Evolutionary conservation across 345 rosid genomes (phyloP).

Genomic region (Eucalyptus sideroxylon): DNA sequence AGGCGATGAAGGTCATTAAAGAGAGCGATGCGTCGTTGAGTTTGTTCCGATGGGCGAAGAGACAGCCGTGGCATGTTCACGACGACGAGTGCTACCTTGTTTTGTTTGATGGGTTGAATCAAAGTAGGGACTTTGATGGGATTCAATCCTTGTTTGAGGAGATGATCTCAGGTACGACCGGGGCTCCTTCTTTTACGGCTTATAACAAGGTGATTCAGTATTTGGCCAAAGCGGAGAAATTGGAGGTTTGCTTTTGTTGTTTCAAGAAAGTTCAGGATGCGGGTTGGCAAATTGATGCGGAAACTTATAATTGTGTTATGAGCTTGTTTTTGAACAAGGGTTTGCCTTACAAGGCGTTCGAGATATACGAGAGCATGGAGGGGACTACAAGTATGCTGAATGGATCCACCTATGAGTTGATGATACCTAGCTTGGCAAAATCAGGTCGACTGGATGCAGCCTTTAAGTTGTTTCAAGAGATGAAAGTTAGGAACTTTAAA

Average conservation of each 20-base stretch:
- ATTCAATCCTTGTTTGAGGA: constrained; percentile 70
- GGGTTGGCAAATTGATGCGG: constrained; percentile 46
- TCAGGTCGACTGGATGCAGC: constrained; percentile 97
- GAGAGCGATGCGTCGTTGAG: constrained; percentile 60
- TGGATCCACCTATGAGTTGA: constrained; percentile 74
- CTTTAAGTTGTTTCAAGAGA: constrained; percentile 79
- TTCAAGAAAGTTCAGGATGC: constrained; percentile 80
- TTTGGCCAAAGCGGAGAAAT: constrained; percentile 83
- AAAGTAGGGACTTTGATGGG: constrained; percentile 53
- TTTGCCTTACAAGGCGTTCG: constrained; percentile 89
- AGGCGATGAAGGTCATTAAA: constrained; percentile 59
- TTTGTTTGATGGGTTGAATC: constrained; percentile 73
- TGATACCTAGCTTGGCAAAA: constrained; percentile 87
- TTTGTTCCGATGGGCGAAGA: constrained; percentile 84
- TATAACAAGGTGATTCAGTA: constrained; percentile 76
- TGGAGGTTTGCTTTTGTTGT: constrained; percentile 82
- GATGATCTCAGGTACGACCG: constrained; percentile 46
- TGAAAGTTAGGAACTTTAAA: constrained; percentile 60
- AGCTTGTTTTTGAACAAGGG: constrained; percentile 78
- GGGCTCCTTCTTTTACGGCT: constrained; percentile 30
- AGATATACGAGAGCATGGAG: constrained; percentile 94
- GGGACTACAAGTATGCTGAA: constrained; percentile 56
- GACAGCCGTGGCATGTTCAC: constrained; percentile 71
- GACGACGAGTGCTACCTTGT: constrained; percentile 54
- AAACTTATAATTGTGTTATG: constrained; percentile 70